Conservation (phyloP, 2,329 filamentous ascomycete species). For the Aotearoamyces nothofagi region DNA sequence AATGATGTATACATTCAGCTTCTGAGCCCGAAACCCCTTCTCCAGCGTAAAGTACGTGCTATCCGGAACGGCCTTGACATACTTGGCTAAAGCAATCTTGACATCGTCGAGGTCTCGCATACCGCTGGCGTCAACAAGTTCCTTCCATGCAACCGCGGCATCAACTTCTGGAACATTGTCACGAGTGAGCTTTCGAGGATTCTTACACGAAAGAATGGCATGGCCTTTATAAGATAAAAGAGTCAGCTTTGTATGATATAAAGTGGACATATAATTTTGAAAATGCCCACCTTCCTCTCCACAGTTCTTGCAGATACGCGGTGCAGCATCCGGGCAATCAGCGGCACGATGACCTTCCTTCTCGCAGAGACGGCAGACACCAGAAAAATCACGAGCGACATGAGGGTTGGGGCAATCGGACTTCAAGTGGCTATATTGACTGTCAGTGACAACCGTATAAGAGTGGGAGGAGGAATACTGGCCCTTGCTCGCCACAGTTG, state of each 20-base stretch:
- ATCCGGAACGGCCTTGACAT: constrained; percentile 43
- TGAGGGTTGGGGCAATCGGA: constrained; percentile 42
- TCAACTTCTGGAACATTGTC: constrained; percentile 30
- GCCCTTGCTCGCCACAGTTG: constrained; percentile 49
- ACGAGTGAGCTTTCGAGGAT: constrained; percentile 41
- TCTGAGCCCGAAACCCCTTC: constrained; percentile 35
- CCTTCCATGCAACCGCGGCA: constrained; percentile 41
- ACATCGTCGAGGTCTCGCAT: constrained; percentile 46
- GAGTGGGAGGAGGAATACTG: constrained; percentile 27
- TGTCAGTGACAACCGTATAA: constrained; percentile 6
- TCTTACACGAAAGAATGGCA: constrained; percentile 36
- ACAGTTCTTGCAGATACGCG: constrained; percentile 45
- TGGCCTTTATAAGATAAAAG: constrained; percentile 30
- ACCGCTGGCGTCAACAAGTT: constrained; percentile 33
- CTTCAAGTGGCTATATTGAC: constrained; percentile 37
- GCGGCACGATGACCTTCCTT: constrained; percentile 37
- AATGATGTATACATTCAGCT: constrained; percentile 44
- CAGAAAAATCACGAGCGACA: constrained; percentile 30
- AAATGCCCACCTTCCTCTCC: constrained; percentile 35
- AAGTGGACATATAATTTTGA: background rate
- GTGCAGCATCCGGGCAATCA: constrained; percentile 46
- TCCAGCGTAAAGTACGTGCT: constrained; percentile 47
- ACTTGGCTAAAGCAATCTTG: constrained; percentile 42
- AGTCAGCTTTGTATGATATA: background rate
- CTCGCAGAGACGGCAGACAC: constrained; percentile 43